phyloP scores from a whole-genome alignment of 257 asterid genomes.

The Salvia rosmarinus region DNA sequence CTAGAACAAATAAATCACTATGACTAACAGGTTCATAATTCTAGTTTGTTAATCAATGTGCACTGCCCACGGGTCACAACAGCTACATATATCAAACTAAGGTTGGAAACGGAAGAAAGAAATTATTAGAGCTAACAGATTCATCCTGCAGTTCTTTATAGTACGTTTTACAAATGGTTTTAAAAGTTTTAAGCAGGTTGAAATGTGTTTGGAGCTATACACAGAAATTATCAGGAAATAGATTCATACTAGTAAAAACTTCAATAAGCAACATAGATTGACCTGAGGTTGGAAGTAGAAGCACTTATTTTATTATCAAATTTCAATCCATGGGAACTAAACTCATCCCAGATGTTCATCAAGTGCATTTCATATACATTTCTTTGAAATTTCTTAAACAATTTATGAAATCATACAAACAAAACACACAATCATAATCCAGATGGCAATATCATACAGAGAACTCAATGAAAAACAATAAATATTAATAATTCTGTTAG shows the following conservation, averaged over 20 bases:
- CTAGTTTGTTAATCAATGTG: neutral
- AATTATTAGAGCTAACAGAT: too few species aligned
- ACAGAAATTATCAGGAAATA: neutral
- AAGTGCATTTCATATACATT: too few species aligned
- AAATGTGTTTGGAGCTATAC: neutral
- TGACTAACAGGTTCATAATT: neutral
- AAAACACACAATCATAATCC: neutral
- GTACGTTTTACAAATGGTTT: too few species aligned
- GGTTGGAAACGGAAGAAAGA: too few species aligned
- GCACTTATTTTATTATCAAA: neutral
- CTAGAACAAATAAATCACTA: neutral
- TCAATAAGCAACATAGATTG: neutral
- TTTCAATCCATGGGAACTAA: neutral
- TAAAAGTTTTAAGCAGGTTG: too few species aligned
- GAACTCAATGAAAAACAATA: neutral
- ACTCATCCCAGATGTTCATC: conserved; percentile 10
- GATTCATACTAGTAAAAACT: neutral
- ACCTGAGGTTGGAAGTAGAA: neutral
- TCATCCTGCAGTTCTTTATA: too few species aligned
- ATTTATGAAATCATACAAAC: neutral
- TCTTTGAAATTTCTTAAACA: neutral
- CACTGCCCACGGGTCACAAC: neutral
- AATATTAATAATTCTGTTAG: neutral
- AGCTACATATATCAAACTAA: neutral
- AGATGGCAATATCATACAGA: neutral